These are phyloP conservation scores for Kodamaea hsintzibuensis DNA, from an alignment of 805 yeast genomes.

Conservation along the genomic window DNA sequence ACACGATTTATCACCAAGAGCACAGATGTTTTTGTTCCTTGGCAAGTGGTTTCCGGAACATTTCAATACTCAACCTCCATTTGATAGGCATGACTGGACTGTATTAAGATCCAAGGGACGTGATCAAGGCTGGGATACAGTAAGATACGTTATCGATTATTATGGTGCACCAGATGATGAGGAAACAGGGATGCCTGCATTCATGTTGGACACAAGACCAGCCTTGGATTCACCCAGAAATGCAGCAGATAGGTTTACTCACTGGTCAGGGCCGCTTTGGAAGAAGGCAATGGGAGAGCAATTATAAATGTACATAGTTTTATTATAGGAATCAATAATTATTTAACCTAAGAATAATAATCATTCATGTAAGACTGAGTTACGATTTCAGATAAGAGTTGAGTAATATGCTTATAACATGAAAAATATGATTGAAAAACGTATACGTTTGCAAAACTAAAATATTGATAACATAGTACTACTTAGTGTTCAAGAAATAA, in stretches of 20 bases:
- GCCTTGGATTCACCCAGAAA: slow-evolving; percentile 72
- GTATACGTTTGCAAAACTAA: too few species aligned
- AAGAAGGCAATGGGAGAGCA: slow-evolving; percentile 66
- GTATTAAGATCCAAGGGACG: slow-evolving; percentile 66
- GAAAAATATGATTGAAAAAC: too few species aligned
- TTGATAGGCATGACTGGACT: slow-evolving; percentile 99
- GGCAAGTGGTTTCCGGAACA: slow-evolving; percentile 70
- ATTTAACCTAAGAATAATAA: neutral
- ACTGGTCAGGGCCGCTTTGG: slow-evolving; percentile 69
- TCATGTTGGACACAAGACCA: slow-evolving; percentile 92
- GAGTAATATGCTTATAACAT: too few species aligned
- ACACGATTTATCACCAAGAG: slow-evolving; percentile 82
- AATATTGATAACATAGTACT: too few species aligned
- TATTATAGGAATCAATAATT: neutral
- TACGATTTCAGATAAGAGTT: too few species aligned
- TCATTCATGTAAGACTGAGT: too few species aligned
- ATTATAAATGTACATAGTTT: neutral
- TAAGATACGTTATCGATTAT: slow-evolving; percentile 93
- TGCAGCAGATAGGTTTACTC: slow-evolving; percentile 66
- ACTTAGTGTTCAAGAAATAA: too few species aligned
- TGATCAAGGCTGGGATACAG: slow-evolving; percentile 57
- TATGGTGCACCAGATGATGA: slow-evolving; percentile 94
- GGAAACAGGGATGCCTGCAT: slow-evolving; percentile 84
- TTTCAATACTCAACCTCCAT: slow-evolving; percentile 81
- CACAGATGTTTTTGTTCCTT: slow-evolving; percentile 63